These are phyloP conservation scores for Penicillium psychrosexuale DNA, from an alignment of 2,329 filamentous ascomycete species.

Conservation along the genomic window DNA sequence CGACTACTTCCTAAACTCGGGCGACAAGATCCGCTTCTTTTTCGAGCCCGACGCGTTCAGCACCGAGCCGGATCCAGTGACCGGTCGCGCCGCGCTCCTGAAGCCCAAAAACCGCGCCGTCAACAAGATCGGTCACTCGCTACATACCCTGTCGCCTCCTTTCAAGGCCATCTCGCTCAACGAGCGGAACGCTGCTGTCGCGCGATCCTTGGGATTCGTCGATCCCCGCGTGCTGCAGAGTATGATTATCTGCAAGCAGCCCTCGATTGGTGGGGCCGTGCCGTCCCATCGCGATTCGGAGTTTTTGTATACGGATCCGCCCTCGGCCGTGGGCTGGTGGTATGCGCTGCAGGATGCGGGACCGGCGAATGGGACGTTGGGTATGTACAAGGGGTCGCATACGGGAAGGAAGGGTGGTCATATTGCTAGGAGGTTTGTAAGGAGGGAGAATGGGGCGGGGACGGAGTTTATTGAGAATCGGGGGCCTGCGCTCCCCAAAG, in stretches of 20 bases:
- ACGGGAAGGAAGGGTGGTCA: conserved; percentile 56
- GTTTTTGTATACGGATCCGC: conserved; percentile 86
- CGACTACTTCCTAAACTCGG: conserved; percentile 85
- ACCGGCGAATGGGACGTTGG: conserved; percentile 79
- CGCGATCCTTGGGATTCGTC: conserved; percentile 66
- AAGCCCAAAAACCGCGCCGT: conserved; percentile 82
- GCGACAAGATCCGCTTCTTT: conserved; percentile 93
- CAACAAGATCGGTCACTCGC: conserved; percentile 81
- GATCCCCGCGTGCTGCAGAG: conserved; percentile 82
- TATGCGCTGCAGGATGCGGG: conserved; percentile 94
- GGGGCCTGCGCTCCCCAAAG: conserved; percentile 61
- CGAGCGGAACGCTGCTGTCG: conserved; percentile 59
- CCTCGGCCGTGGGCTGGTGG: conserved; percentile 92
- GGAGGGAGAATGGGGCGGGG: conserved; percentile 52
- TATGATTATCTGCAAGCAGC: conserved; percentile 99
- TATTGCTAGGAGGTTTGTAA: conserved; percentile 71
- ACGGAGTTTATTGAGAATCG: conserved; percentile 71
- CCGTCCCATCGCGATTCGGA: conserved; percentile 89
- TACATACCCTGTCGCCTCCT: conserved; percentile 66
- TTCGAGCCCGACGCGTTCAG: conserved; percentile 90
- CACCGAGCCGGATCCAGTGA: conserved; percentile 37
- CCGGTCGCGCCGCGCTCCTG: conserved; percentile 56
- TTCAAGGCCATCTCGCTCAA: conserved; percentile 56
- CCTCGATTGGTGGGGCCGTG: conserved; percentile 89
- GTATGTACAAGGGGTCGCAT: conserved; percentile 81